Percentiles rank a stretch among this genome's conserved stretches.
Evolutionary conservation across 768 basidiomycete genomes (phyloP).

Genomic region (Mycena metata): DNA sequence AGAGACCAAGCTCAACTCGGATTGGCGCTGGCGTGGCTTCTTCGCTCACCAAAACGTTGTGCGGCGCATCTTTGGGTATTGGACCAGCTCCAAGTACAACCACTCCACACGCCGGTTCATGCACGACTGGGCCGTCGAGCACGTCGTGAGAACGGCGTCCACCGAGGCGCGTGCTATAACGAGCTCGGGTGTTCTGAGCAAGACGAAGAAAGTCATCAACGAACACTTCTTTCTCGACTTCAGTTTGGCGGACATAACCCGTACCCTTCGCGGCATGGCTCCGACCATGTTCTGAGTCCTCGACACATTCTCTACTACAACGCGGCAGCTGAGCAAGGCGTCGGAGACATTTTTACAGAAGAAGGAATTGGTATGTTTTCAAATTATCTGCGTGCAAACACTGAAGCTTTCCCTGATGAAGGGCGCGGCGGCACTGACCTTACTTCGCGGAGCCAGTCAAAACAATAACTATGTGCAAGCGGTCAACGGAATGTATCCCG

Average conservation of each 20-base stretch:
- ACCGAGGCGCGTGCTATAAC: slow-evolving; percentile 14
- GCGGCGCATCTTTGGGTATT: slow-evolving; percentile 22
- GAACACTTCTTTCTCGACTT: slow-evolving; percentile 30
- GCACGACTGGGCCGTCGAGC: not conserved
- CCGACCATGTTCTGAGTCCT: not conserved
- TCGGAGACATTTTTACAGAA: not conserved
- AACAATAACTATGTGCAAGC: slow-evolving; percentile 27
- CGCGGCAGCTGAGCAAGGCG: not conserved
- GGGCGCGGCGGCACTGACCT: not conserved
- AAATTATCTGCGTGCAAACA: not conserved
- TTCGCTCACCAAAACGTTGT: slow-evolving; percentile 22
- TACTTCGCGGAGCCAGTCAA: slow-evolving; percentile 20
- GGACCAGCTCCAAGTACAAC: slow-evolving; percentile 27
- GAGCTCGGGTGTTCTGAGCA: slow-evolving; percentile 4
- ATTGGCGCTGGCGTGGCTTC: slow-evolving; percentile 17
- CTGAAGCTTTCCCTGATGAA: not conserved
- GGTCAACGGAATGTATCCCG: slow-evolving; percentile 25
- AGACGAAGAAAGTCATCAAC: slow-evolving; percentile 21
- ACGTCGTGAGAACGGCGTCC: not conserved
- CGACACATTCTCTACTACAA: not conserved
- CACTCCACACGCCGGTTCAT: not conserved
- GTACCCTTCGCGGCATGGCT: not conserved
- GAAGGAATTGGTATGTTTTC: not conserved
- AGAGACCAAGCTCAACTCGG: not conserved
- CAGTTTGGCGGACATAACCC: not conserved